phyloP scores from a whole-genome alignment of 2,329 filamentous ascomycete species.

The Microdochium paspali region DNA sequence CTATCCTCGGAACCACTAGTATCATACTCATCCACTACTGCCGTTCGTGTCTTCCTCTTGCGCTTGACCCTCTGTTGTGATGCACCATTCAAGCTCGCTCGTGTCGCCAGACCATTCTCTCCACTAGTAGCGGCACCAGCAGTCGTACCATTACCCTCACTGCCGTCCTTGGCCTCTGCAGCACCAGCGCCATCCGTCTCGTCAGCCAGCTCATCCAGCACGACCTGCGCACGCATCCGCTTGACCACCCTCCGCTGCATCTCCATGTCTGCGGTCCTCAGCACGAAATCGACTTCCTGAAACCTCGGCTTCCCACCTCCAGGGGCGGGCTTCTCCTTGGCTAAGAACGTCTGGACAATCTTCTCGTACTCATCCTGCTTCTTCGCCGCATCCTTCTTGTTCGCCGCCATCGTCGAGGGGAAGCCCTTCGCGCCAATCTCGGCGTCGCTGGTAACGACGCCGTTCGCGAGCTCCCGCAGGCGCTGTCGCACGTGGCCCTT shows the following conservation, averaged over 20 bases:
- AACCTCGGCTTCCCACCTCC: slow-evolving; percentile 38
- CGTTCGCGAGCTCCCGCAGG: slow-evolving; percentile 55
- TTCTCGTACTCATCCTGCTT: slow-evolving; percentile 47
- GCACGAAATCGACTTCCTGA: slow-evolving; percentile 41
- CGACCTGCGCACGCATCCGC: slow-evolving; percentile 52
- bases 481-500: slow-evolving; percentile 66
- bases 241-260: slow-evolving; percentile 49
- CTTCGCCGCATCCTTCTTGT: slow-evolving; percentile 33
- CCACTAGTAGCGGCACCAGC: slow-evolving; percentile 5
- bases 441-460: slow-evolving; percentile 48
- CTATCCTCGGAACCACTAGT: slow-evolving; percentile 21
- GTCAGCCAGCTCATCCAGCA: slow-evolving; percentile 45
- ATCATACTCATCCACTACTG: slow-evolving; percentile 26
- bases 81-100: slow-evolving; percentile 33
- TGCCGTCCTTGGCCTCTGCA: slow-evolving; percentile 7
- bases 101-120: slow-evolving; percentile 25
- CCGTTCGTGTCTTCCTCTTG: slow-evolving; percentile 41
- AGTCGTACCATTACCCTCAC: slow-evolving; percentile 6
- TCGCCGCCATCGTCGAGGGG: slow-evolving; percentile 29
- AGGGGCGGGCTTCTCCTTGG: slow-evolving; percentile 16
- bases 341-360: slow-evolving; percentile 39
- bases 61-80: slow-evolving; percentile 34
- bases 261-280: slow-evolving; percentile 37
- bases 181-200: slow-evolving; percentile 23
- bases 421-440: slow-evolving; percentile 38